These are phyloP conservation scores for Cutaneotrichosporon cavernicola DNA, from an alignment of 1,284 basidiomycete genomes.

Conservation along the genomic window DNA sequence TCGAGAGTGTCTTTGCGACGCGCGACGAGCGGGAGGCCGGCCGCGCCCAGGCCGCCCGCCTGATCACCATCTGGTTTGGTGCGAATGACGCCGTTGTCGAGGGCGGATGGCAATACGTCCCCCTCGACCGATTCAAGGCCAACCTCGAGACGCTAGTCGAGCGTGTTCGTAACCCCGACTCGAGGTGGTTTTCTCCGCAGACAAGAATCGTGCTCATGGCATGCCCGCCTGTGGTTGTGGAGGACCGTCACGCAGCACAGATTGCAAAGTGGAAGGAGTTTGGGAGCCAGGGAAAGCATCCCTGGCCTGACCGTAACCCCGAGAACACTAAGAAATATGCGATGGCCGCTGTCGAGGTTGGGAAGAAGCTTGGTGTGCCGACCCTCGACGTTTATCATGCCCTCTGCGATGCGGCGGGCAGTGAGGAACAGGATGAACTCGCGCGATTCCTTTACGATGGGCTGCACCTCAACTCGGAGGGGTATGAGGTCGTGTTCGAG, in stretches of 20 bases:
- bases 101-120: slow-evolving; percentile 57
- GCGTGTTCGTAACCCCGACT: slow-evolving; percentile 63
- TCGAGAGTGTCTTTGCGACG: slow-evolving; percentile 67
- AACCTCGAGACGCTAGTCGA: slow-evolving; percentile 67
- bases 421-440: slow-evolving; percentile 57
- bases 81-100: slow-evolving; percentile 74
- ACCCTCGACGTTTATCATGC: slow-evolving; percentile 69
- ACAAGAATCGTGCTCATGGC: slow-evolving; percentile 77
- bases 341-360: slow-evolving; percentile 59
- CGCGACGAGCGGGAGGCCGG: slow-evolving; percentile 57
- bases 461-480: slow-evolving; percentile 69
- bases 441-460: slow-evolving; percentile 61
- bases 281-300: slow-evolving; percentile 35
- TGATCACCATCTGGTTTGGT: slow-evolving; percentile 81
- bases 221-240: slow-evolving; percentile 75
- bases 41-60: slow-evolving; percentile 60
- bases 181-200: slow-evolving; percentile 66
- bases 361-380: slow-evolving; percentile 58
- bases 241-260: slow-evolving; percentile 42
- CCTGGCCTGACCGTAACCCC: slow-evolving; percentile 61
- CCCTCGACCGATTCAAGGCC: slow-evolving; percentile 63
- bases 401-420: slow-evolving; percentile 66
- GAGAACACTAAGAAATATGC: slow-evolving; percentile 67
- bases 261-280: slow-evolving; percentile 51
- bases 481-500: slow-evolving; percentile 71